These are phyloP conservation scores for Chrysoporthe cubensis DNA, from an alignment of 2,329 filamentous ascomycete genomes.

Conservation along the genomic window DNA sequence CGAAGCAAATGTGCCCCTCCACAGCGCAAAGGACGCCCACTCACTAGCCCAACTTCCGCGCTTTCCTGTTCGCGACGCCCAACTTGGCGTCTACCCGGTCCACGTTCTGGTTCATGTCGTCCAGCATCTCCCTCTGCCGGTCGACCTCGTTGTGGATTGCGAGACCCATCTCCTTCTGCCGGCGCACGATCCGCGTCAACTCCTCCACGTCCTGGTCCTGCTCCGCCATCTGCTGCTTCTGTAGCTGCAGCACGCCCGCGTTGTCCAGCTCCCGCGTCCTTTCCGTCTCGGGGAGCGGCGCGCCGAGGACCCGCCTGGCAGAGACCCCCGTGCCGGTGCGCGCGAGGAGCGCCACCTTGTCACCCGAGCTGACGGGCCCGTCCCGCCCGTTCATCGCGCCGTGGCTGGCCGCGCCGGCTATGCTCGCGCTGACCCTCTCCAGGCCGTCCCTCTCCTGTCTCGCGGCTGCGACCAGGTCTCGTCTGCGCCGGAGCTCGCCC, in stretches of 20 bases:
- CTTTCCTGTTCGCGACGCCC: slow-evolving; percentile 72
- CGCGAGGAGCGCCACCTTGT: slow-evolving; percentile 56
- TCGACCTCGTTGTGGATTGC: slow-evolving; percentile 76
- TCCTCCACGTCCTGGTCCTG: slow-evolving; percentile 76
- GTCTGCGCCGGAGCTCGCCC: slow-evolving; percentile 72
- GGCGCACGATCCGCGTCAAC: slow-evolving; percentile 68
- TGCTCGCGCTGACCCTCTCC: slow-evolving; percentile 70
- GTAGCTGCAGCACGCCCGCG: slow-evolving; percentile 71
- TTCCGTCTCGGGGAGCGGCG: slow-evolving; percentile 74
- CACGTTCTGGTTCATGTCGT: slow-evolving; percentile 67
- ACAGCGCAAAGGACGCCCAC: not conserved
- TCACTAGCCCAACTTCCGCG: slow-evolving; percentile 59
- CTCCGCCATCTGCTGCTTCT: slow-evolving; percentile 73
- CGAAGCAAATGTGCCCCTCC: not conserved
- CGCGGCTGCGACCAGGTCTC: slow-evolving; percentile 71
- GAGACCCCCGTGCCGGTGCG: slow-evolving; percentile 33
- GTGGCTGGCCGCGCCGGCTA: slow-evolving; percentile 37
- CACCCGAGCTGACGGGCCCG: slow-evolving; percentile 52
- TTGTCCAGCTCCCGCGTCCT: slow-evolving; percentile 79
- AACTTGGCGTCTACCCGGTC: slow-evolving; percentile 71
- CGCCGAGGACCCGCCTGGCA: slow-evolving; percentile 67
- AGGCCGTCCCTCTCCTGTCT: slow-evolving; percentile 76
- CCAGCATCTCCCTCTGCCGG: slow-evolving; percentile 72
- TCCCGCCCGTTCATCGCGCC: slow-evolving; percentile 54
- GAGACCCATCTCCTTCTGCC: slow-evolving; percentile 78